Evolutionary conservation across 1,139 yeast genomes (phyloP).

Genomic region (Yamadazyma diospyri): DNA sequence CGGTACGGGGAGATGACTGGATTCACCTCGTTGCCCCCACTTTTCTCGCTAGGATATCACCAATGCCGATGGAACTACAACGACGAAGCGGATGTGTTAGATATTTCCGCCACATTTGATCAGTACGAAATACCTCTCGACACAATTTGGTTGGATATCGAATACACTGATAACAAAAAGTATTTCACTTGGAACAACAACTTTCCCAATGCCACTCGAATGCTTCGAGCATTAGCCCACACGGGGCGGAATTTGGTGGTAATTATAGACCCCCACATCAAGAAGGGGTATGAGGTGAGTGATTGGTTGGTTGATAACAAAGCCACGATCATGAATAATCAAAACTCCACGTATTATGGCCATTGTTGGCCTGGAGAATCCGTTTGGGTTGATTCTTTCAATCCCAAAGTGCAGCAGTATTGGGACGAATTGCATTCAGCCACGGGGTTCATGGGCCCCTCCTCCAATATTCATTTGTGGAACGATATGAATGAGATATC

Average conservation of each 20-base stretch:
- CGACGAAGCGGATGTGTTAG: constrained; percentile 77
- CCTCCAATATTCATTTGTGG: constrained; percentile 77
- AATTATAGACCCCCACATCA: constrained; percentile 90
- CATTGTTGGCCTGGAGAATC: constrained; percentile 99
- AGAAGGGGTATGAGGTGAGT: constrained; percentile 64
- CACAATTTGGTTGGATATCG: constrained; percentile 93
- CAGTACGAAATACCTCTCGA: constrained; percentile 78
- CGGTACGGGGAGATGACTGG: constrained; percentile 79
- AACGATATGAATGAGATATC: constrained; percentile 99
- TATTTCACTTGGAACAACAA: constrained; percentile 88
- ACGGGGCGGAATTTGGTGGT: constrained; percentile 81
- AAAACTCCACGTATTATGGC: constrained; percentile 57
- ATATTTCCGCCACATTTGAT: constrained; percentile 69
- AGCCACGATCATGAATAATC: constrained; percentile 37
- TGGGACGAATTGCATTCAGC: constrained; percentile 49
- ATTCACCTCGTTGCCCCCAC: constrained; percentile 66
- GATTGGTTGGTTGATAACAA: constrained; percentile 40
- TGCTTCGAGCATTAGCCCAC: constrained; percentile 61
- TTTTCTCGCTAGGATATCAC: constrained; percentile 84
- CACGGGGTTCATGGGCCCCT: constrained; percentile 45
- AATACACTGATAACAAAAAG: constrained; percentile 79
- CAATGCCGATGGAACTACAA: constrained; percentile 98
- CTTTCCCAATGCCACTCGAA: constrained; percentile 70
- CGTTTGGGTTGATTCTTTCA: constrained; percentile 84
- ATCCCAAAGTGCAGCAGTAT: constrained; percentile 54